Evolutionary conservation across 495 filamentous ascomycete genomes (phyloP), one percentile per base, ranked within the genome.

Genomic region (Aspergillus ellipticus): DNA sequence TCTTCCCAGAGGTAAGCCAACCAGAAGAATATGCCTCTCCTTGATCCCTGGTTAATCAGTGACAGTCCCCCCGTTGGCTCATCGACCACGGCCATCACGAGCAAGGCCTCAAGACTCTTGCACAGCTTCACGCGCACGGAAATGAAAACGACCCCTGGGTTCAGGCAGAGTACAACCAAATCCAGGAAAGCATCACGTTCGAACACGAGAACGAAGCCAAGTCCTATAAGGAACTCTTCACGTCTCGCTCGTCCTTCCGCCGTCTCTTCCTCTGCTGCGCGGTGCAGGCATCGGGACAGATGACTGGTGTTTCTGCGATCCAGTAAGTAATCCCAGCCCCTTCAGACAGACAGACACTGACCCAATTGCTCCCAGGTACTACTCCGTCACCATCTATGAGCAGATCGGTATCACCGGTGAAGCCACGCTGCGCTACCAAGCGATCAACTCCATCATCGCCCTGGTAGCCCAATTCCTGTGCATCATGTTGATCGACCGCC

Each of bases 221-320:
- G 65, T 86, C 82, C 6, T 89, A 88, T 62, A 21, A 65, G 2
- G 87, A 89, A 58, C 74, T 90, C 2, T 86, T 89, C 64, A 83
- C 67, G 6, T 81, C 82, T 54, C 78, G 74, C 22, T 82, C 83
- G 3, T 83, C 80, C 2, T 89, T 89, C 74, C 82, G 87, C 16
- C 80, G 87, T 13, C 69, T 90, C 9, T 84, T 89, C 66, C 74
- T 90, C 15, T 85, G 84, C 51, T 82, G 79, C 61, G 73, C 86
- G 0, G 66, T 90, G 16, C 87, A 89, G 65, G 85, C 84, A 5
- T 83, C 82, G 1, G 78, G 83, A 15, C 87, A 90, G 61, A 85
- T 89, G 85, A 89, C 86, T 0, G 86, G 86, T 56, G 85, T 88
- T 3, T 83, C 80, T 4, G 86, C 86, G 0, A 88, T 89, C 61